Evolutionary conservation across 1,284 basidiomycete genomes (phyloP), one percentile per base, ranked within the genome.

Genomic region (Ganoderma sinense): DNA sequence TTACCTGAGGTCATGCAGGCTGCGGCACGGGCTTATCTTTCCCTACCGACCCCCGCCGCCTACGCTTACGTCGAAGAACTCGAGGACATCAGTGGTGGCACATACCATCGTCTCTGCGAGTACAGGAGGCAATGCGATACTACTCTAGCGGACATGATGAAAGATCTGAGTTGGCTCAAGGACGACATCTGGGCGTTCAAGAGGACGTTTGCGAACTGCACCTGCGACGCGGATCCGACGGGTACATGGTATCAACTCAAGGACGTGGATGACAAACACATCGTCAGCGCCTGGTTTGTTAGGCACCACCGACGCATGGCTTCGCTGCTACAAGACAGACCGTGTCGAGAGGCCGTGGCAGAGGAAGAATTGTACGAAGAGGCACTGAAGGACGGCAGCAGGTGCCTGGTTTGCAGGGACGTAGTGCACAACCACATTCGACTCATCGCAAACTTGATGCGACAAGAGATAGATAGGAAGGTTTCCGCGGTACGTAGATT

Each of bases 21-120:
- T 61, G 62, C 69, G 16, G 41, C 61, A 6, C 62, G 36, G 2
- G 23, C 2, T 5, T 60, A 43, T 41, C 65, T 66, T 40, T 40
- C 65, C 7, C 33, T 29, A 6, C 1, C 48, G 2, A 20, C 23
- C 7, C 14, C 36, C 8, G 29, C 33, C 23, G 65, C 56, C 33
- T 23, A 70, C 23, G 45, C 33, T 26, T 71, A 73, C 48, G 66
- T 70, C 8, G 26, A 33, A 14, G 74, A 72, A 58, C 67, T 75
- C 61, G 69, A 72, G 33, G 40, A 58, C 7, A 65, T 75, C n/a
- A 55, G 56, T 48, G 68, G 71, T 1, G 61, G 65, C 16, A 41
- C 68, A 11, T 73, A 71, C 43, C 66, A 62, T 20, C 66, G 68
- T 7, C 68, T 74, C 2, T 60, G 73, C 20, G 51, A 56, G 20